Evolutionary conservation across 768 basidiomycete genomes (phyloP).

Genomic region (Auriscalpium vulgare): DNA sequence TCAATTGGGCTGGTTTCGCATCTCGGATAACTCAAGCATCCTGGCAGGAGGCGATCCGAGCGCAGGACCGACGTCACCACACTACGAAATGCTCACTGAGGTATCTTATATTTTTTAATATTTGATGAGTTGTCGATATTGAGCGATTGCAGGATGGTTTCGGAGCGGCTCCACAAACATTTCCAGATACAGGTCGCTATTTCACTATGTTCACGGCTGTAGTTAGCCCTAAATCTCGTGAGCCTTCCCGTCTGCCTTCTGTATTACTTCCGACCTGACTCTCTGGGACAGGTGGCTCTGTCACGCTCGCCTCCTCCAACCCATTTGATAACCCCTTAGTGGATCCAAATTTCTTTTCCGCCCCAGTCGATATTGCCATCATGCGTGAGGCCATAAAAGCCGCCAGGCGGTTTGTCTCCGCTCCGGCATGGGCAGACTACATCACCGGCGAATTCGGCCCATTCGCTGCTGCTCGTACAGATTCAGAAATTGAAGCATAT

Average conservation of each 20-base stretch:
- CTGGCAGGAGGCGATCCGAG: constrained; percentile 9
- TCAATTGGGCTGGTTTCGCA: constrained; percentile 3
- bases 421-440: constrained; percentile 23
- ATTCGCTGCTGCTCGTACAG: constrained; percentile 6
- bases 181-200: background rate
- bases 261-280: too few species aligned
- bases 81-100: constrained; percentile 7
- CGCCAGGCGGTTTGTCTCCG: constrained; percentile 20
- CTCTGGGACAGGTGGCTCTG: constrained; percentile 24
- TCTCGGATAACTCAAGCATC: constrained; percentile 5
- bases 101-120: background rate
- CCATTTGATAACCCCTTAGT: constrained; percentile 42
- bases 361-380: constrained; percentile 24
- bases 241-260: too few species aligned
- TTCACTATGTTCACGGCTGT: background rate
- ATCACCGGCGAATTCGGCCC: constrained; percentile 16
- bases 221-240: constrained; percentile 15
- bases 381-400: constrained; percentile 23
- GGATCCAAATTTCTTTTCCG: constrained; percentile 37
- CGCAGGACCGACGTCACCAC: constrained; percentile 10
- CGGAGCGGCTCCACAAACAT: background rate
- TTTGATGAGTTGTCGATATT: too few species aligned
- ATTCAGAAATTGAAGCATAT: constrained; percentile 8
- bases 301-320: constrained; percentile 33
- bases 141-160: background rate